Percentiles rank a stretch among this genome's conserved stretches.
Conservation (phyloP, 208 protist genomes). For the Angomonas ambiguus region DNA sequence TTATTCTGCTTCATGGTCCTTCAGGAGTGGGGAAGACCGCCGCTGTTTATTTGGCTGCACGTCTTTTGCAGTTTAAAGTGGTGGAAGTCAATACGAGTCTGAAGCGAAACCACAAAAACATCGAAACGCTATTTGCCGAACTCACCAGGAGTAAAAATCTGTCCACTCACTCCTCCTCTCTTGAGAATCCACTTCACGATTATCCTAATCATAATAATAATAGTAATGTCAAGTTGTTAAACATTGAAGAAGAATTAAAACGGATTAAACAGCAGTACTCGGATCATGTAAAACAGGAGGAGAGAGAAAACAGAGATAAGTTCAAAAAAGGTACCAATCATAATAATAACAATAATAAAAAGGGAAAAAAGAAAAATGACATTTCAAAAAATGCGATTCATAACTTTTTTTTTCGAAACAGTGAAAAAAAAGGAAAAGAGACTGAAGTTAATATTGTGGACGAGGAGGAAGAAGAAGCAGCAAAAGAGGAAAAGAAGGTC, state of each 20-base stretch:
- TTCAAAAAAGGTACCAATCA: not conserved
- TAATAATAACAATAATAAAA: not conserved
- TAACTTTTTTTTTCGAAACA: conserved; percentile 3
- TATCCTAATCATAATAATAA: conserved; percentile 3
- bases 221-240: not conserved
- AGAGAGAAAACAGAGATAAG: not conserved
- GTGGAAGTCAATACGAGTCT: conserved; percentile 2
- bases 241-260: not conserved
- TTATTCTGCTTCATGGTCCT: not conserved
- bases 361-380: not conserved
- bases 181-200: too few species aligned
- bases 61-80: not conserved
- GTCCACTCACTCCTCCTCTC: not conserved
- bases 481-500: not conserved
- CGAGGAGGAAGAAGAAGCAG: not conserved
- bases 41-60: conserved; percentile 1
- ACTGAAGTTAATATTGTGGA: not conserved
- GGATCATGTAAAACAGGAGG: not conserved
- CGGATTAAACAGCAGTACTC: not conserved
- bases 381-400: conserved; percentile 4
- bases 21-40: conserved; percentile 3
- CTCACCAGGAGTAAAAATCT: not conserved
- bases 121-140: not conserved
- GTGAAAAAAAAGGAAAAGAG: not conserved
- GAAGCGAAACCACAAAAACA: conserved; percentile 1